Conservation (phyloP, 2,329 filamentous ascomycete species). For the Ceratocystis cubensis region DNA sequence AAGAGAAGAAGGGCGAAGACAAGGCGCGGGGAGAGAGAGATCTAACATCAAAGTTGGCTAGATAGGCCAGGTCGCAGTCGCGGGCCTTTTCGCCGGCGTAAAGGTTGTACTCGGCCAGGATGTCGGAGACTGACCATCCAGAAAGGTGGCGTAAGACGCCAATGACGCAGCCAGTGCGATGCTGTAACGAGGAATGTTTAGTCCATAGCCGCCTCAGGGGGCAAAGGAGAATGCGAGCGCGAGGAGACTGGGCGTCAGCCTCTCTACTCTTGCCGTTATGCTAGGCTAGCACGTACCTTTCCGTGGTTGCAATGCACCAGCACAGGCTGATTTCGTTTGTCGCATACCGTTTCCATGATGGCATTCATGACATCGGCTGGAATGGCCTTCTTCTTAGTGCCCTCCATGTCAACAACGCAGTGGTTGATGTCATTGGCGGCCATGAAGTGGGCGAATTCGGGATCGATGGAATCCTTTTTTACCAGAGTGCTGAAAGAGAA, state of each 20-base stretch:
- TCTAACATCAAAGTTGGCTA: conserved; percentile 36
- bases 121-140: conserved; percentile 49
- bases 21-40: conserved; percentile 6
- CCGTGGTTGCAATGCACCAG: conserved; percentile 91
- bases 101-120: conserved; percentile 60
- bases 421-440: conserved; percentile 55
- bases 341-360: conserved; percentile 59
- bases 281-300: conserved; percentile 39
- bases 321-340: conserved; percentile 63
- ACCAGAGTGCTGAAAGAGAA: conserved; percentile 44
- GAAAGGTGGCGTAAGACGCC: conserved; percentile 63
- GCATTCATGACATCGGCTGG: conserved; percentile 53
- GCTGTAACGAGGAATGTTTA: conserved; percentile 33
- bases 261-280: background rate
- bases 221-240: background rate
- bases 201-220: background rate
- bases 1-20: background rate
- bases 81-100: conserved; percentile 51
- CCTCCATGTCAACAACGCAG: conserved; percentile 61
- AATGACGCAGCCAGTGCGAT: conserved; percentile 82
- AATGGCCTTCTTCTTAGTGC: conserved; percentile 75
- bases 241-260: background rate
- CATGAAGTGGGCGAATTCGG: conserved; percentile 50
- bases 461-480: conserved; percentile 44
- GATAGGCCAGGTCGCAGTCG: conserved; percentile 48